Conservation (phyloP, 202 grass and related monocot species). For the Setaria italica region DNA sequence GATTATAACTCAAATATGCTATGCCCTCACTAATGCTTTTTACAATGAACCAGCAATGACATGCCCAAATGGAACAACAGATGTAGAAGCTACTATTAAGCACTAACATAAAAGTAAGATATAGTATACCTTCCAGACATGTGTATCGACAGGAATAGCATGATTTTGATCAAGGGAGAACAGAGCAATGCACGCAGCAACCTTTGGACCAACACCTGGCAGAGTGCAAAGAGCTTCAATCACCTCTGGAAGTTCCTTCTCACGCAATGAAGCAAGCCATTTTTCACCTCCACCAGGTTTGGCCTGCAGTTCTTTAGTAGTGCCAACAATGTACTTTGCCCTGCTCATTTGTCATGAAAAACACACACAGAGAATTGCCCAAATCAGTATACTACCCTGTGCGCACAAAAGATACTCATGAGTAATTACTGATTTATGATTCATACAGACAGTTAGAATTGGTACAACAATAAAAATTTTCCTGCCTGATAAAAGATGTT, state of each 20-base stretch:
- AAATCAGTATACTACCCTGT: background rate
- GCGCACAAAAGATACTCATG: background rate
- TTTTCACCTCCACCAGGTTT: constrained; percentile 78
- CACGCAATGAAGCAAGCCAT: constrained; percentile 81
- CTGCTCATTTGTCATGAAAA: constrained; percentile 50
- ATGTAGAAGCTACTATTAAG: constrained; percentile 11
- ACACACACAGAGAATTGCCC: background rate
- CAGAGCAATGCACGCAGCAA: constrained; percentile 89
- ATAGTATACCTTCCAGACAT: constrained; percentile 86
- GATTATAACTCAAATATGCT: background rate
- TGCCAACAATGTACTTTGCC: constrained; percentile 89
- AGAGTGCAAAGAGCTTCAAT: constrained; percentile 87
- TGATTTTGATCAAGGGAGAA: constrained; percentile 98
- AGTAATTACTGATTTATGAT: background rate
- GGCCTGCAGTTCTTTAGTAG: constrained; percentile 66
- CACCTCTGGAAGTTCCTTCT: constrained; percentile 65
- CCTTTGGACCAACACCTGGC: constrained; percentile 88
- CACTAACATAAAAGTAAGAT: constrained; percentile 8
- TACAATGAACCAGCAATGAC: background rate
- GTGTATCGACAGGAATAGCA: constrained; percentile 91
- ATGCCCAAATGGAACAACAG: background rate
- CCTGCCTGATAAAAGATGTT: constrained; percentile 3
- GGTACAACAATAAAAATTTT: background rate
- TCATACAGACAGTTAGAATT: background rate
- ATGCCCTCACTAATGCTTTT: background rate